Base-by-base conservation (phyloP, 140 eudicot species). In the Eryngium alpinum region DNA sequence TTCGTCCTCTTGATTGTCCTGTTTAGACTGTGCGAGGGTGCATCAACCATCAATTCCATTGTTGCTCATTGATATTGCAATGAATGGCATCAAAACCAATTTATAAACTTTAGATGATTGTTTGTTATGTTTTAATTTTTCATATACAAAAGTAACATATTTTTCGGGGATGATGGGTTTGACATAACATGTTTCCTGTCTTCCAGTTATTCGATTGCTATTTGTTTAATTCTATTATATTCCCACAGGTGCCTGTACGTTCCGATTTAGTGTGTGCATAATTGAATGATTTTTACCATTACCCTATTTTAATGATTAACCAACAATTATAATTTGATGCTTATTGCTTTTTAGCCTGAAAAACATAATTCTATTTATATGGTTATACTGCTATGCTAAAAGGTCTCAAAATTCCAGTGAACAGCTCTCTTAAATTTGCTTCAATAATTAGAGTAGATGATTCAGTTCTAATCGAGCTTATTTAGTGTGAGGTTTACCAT, bases 381-480 rank as follows among this genome's bases (percentile, higher is more conserved):
- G 88, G 93, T 97, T 77, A 90, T 91, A 32, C 89, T 38, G 99
- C 77, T 95, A 91, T 81, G 97, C 96, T 65, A 92, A 95, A 86
- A 90, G 99, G 87, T 88, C 92, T 34, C 97, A 95, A 84, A 95
- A 91, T 85, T 97, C 97, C 18, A 88, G 87, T 63, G 99, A 95
- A 72, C 97, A 92, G 87, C 97, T 95, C 65, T 88, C 97, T 12
- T 95, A 76, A 95, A 93, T 86, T 95, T 97, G 97, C 99, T 80
- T 92, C 99, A 9, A 89, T 95, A 72, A 82, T 95, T 29, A 85
- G 91, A 82, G 99, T 92, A 87, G 99, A 96, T 16, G 98, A 95
- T 67, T 77, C 97, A 33, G 62, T 84, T 66, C 77, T 84, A 28
- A 87, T 91, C 74, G 99, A 92, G 88, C 87, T 76, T 92, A 95